Conservation (phyloP, 352 stramenopile genomes). For the Phytophthora cactorum region DNA sequence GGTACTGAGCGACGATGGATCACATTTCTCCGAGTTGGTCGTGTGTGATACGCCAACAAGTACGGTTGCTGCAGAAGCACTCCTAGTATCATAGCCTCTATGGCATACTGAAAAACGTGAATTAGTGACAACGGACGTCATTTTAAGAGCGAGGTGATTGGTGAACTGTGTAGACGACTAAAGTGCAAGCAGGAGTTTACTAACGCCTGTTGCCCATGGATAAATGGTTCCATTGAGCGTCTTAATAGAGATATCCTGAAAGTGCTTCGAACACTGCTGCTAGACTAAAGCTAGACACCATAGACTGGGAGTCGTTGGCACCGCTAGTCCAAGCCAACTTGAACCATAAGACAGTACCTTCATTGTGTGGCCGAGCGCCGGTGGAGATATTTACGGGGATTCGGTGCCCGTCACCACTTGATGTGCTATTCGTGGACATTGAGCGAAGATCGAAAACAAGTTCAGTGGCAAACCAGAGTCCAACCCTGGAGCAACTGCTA, state of each 20-base stretch:
- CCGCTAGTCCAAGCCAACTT: conserved; percentile 35
- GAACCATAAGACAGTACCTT: conserved; percentile 39
- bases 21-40: background rate
- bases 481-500: background rate
- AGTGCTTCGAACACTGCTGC: background rate
- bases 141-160: conserved; percentile 1
- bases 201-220: background rate
- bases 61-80: background rate
- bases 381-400: conserved; percentile 21
- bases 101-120: background rate
- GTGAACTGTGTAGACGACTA: background rate
- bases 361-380: conserved; percentile 11
- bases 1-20: background rate
- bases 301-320: conserved; percentile 19
- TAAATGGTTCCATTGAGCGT: background rate
- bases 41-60: background rate
- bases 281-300: background rate
- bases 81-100: background rate
- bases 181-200: conserved; percentile 1
- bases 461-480: background rate
- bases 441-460: background rate
- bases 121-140: background rate
- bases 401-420: background rate
- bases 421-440: background rate
- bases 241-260: background rate